These are phyloP conservation scores for Colletotrichum tofieldiae DNA, from an alignment of 2,329 filamentous ascomycete species.

Conservation along the genomic window DNA sequence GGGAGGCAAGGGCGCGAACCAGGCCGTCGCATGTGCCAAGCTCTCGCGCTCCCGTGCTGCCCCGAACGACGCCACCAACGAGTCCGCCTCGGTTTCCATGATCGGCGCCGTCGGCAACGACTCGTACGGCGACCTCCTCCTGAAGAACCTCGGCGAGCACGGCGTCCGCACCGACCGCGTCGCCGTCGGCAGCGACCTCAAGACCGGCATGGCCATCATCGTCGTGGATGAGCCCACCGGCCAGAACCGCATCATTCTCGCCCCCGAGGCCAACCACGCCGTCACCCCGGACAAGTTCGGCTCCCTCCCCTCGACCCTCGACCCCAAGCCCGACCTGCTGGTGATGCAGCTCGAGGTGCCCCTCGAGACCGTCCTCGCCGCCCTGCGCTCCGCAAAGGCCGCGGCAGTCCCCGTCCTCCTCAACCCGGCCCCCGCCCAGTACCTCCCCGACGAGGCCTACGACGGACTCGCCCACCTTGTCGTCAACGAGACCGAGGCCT, in stretches of 20 bases:
- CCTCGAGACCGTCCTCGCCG: constrained; percentile 74
- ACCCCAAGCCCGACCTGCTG: constrained; percentile 71
- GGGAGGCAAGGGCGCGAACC: constrained; percentile 96
- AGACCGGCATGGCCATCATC: constrained; percentile 82
- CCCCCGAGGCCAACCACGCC: constrained; percentile 78
- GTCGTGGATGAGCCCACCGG: constrained; percentile 81
- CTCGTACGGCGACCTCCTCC: constrained; percentile 74
- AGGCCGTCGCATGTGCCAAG: constrained; percentile 90
- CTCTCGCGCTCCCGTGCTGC: constrained; percentile 71
- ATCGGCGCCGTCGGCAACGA: constrained; percentile 81
- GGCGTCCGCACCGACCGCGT: constrained; percentile 75
- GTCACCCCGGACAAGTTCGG: constrained; percentile 57
- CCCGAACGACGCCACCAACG: constrained; percentile 51
- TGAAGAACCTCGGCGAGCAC: constrained; percentile 70
- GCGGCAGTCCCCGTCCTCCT: constrained; percentile 77
- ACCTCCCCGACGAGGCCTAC: constrained; percentile 78
- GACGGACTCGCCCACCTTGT: constrained; percentile 82
- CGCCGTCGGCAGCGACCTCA: constrained; percentile 53
- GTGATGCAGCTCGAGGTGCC: constrained; percentile 87
- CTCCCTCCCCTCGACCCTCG: constrained; percentile 47
- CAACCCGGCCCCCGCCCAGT: constrained; percentile 86
- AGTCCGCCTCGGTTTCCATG: constrained; percentile 72
- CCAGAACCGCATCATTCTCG: constrained; percentile 84
- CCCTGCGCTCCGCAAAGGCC: constrained; percentile 66
- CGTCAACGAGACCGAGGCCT: constrained; percentile 92